These are phyloP conservation scores for Dictyophora rubrovolvata DNA, from an alignment of 768 basidiomycete species.

Conservation along the genomic window DNA sequence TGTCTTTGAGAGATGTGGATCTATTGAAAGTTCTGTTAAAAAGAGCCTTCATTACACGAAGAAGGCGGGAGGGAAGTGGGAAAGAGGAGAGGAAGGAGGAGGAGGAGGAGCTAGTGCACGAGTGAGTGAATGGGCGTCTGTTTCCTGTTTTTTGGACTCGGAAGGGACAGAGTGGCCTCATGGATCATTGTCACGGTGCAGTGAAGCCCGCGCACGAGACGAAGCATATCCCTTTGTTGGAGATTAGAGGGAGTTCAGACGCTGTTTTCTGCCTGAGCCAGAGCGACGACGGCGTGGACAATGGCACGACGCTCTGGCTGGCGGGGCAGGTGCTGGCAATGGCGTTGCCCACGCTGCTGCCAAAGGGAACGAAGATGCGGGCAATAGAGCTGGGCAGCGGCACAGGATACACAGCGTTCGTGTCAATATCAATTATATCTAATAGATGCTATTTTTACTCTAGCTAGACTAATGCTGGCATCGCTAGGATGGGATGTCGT, in stretches of 20 bases:
- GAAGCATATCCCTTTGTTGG: constrained; percentile 48
- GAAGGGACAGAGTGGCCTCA: not conserved
- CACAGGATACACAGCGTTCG: constrained; percentile 69
- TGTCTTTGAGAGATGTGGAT: constrained; percentile 40
- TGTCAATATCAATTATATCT: constrained; percentile 7
- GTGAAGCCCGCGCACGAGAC: constrained; percentile 49
- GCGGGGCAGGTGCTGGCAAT: constrained; percentile 46
- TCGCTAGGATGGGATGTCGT: constrained; percentile 68
- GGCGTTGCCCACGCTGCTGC: not conserved
- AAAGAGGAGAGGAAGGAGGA: not conserved
- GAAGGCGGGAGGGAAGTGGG: constrained; percentile 7
- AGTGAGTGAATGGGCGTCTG: constrained; percentile 3
- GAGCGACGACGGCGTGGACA: constrained; percentile 50
- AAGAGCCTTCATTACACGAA: constrained; percentile 66
- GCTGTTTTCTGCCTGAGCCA: constrained; percentile 42
- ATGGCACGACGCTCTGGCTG: constrained; percentile 81
- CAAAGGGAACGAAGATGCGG: constrained; percentile 17
- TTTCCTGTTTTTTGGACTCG: not conserved
- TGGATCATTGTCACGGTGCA: constrained; percentile 5
- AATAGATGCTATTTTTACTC: constrained; percentile 8
- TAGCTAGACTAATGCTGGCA: constrained; percentile 47
- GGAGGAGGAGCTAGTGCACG: not conserved
- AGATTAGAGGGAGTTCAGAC: constrained; percentile 27
- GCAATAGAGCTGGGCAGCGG: constrained; percentile 78
- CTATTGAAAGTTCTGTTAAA: constrained; percentile 60